phyloP scores from a whole-genome alignment of 2,329 filamentous ascomycete genomes.

The Eurotiales sp. region DNA sequence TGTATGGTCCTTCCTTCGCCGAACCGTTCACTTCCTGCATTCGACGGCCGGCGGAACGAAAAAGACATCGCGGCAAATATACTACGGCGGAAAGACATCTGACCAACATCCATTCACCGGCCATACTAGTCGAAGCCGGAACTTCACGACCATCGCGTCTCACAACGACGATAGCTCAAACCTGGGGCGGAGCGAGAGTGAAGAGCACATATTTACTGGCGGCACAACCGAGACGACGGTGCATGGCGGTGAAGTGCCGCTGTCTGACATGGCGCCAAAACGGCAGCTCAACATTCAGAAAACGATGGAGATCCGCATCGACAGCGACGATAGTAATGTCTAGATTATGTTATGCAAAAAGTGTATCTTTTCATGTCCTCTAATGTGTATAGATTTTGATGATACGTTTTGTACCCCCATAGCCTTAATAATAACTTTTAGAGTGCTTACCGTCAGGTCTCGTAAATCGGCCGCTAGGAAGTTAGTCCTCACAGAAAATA shows the following conservation, averaged over 20 bases:
- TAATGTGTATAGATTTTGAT: too few relatives aligned
- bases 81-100: neutral
- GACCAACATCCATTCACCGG: neutral
- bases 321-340: neutral
- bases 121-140: slow-evolving; percentile 4
- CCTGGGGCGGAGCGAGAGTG: slow-evolving; percentile 3
- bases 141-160: slow-evolving; percentile 5
- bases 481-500: too few relatives aligned
- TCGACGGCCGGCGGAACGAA: neutral
- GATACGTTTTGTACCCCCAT: neutral
- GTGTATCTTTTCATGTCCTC: neutral
- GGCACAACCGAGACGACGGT: neutral
- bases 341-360: neutral
- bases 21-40: slow-evolving; percentile 26
- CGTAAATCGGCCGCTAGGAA: too few relatives aligned
- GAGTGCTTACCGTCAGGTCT: too few relatives aligned
- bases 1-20: slow-evolving; percentile 40
- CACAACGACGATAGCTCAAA: neutral
- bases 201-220: slow-evolving; percentile 7
- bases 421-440: too few relatives aligned
- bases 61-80: neutral
- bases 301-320: slow-evolving; percentile 9
- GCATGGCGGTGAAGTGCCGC: neutral
- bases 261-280: neutral
- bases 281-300: slow-evolving; percentile 5